A percentile compares a stretch with the other conserved stretches of the same genome.
Conservation (phyloP, 352 stramenopile species). For the Pythium utonaiense region DNA sequence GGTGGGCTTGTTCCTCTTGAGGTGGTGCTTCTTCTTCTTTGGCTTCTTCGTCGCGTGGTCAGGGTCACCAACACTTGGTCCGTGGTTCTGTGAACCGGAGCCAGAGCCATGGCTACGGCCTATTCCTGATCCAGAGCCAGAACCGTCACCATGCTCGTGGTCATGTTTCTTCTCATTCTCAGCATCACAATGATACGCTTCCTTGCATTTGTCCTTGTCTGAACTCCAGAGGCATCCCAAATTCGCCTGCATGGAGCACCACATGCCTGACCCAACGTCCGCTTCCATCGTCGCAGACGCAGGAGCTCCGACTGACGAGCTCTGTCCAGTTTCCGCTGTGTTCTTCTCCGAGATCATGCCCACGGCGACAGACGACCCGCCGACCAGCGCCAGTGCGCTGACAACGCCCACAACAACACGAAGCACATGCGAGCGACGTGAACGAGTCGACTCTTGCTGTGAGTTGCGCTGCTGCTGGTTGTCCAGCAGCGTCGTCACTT, state of each 20-base stretch:
- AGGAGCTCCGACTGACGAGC: conserved; percentile 1
- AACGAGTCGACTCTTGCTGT: background rate
- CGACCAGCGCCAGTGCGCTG: conserved; percentile 17
- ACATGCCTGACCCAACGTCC: conserved; percentile 25
- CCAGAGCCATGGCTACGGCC: background rate
- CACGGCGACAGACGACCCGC: conserved; percentile 25
- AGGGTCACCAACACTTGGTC: background rate
- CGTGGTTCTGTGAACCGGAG: background rate
- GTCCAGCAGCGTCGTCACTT: conserved; percentile 15
- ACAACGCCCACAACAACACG: conserved; percentile 15
- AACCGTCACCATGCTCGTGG: background rate
- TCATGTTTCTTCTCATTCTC: background rate
- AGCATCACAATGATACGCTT: conserved; percentile 11
- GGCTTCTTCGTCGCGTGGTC: background rate
- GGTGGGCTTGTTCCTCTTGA: background rate
- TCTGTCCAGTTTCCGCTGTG: background rate
- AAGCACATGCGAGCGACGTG: conserved; percentile 10
- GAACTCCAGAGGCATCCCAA: conserved; percentile 27
- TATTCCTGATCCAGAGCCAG: background rate
- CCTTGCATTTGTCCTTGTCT: conserved; percentile 28
- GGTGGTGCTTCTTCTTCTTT: background rate
- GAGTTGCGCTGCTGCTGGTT: background rate
- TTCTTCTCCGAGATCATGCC: conserved; percentile 16
- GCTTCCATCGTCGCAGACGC: conserved; percentile 18
- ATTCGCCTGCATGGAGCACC: conserved; percentile 24